Evolutionary conservation across 2,329 filamentous ascomycete species (phyloP).

Genomic region (Phaeoacremonium minimum): DNA sequence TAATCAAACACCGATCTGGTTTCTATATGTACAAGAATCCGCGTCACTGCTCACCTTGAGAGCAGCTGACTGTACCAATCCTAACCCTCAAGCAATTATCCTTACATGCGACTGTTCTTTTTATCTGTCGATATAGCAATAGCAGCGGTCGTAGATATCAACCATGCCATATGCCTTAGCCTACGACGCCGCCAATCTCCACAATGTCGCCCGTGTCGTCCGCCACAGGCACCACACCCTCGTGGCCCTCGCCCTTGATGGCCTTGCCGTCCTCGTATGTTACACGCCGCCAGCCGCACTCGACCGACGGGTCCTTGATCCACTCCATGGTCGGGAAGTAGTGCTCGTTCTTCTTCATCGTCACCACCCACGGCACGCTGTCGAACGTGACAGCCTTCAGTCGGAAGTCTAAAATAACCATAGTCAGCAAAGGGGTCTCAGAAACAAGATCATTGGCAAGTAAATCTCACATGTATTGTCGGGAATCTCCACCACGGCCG

Average conservation of each 20-base stretch:
- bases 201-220: constrained; percentile 9
- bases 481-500: constrained; percentile 78
- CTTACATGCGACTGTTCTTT: too few species aligned
- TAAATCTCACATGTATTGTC: constrained; percentile 78
- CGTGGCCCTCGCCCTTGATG: constrained; percentile 10
- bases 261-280: constrained; percentile 11
- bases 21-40: too few species aligned
- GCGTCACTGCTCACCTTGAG: too few species aligned
- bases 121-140: too few species aligned
- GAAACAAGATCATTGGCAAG: background rate
- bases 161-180: too few species aligned
- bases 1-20: too few species aligned
- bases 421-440: constrained; percentile 10
- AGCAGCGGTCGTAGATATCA: too few species aligned
- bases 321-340: constrained; percentile 75
- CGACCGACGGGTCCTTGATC: constrained; percentile 39
- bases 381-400: constrained; percentile 98
- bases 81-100: too few species aligned
- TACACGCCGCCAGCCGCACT: constrained; percentile 9
- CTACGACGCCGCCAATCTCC: too few species aligned
- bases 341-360: constrained; percentile 99
- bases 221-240: constrained; percentile 7
- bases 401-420: constrained; percentile 69
- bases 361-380: constrained; percentile 98
- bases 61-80: too few species aligned